Conservation (phyloP, 805 yeast genomes). For the Ogataea trehalophila region DNA sequence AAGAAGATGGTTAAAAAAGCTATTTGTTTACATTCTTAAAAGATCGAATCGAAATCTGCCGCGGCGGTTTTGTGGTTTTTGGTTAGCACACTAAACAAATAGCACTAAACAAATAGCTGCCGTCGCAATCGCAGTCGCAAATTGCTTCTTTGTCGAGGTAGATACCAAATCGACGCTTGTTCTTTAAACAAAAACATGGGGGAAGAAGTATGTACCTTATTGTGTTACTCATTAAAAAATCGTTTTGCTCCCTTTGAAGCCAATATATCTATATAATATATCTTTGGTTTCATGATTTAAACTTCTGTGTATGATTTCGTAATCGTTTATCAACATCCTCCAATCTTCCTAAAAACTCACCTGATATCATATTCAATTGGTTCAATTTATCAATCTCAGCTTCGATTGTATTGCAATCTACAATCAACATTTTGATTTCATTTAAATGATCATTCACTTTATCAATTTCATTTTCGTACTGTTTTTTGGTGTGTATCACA, state of each 20-base stretch:
- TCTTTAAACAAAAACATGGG: too few species aligned
- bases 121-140: too few species aligned
- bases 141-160: too few species aligned
- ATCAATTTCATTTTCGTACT: slow-evolving; percentile 20
- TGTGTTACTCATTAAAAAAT: neutral
- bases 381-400: slow-evolving; percentile 31
- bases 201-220: neutral
- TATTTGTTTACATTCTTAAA: neutral
- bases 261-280: neutral
- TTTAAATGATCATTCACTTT: slow-evolving; percentile 17
- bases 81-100: too few species aligned
- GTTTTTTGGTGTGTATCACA: slow-evolving; percentile 20
- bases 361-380: slow-evolving; percentile 27
- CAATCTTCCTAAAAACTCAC: slow-evolving; percentile 27
- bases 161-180: too few species aligned
- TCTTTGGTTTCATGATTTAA: slow-evolving; percentile 2
- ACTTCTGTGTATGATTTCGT: slow-evolving; percentile 12
- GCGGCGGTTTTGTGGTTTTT: too few species aligned
- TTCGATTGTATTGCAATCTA: slow-evolving; percentile 23
- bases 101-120: too few species aligned
- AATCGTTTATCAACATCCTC: slow-evolving; percentile 17
- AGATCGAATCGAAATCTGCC: neutral
- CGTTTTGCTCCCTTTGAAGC: neutral
- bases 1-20: neutral
- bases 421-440: slow-evolving; percentile 14